Percentiles rank a stretch among this genome's conserved stretches.
Conservation (phyloP, 2,329 filamentous ascomycete species). For the Parascedosporium putredinis region DNA sequence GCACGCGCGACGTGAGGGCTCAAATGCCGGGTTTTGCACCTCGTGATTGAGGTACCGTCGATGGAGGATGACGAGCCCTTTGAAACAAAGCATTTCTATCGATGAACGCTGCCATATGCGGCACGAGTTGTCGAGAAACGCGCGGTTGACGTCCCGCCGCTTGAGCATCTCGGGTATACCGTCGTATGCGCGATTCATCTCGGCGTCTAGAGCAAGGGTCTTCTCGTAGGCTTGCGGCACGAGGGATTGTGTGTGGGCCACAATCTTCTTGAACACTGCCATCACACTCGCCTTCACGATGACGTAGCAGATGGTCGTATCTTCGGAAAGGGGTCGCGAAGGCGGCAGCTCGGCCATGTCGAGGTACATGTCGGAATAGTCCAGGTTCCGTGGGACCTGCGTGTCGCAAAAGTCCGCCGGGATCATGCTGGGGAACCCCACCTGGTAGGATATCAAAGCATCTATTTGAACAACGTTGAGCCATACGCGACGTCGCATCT, state of each 20-base stretch:
- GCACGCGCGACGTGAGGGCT: conserved; percentile 15
- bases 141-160: conserved; percentile 16
- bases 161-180: conserved; percentile 16
- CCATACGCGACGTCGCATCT: conserved; percentile 41
- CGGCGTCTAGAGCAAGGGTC: conserved; percentile 14
- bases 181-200: conserved; percentile 14
- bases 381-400: conserved; percentile 13
- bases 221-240: conserved; percentile 7
- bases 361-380: conserved; percentile 13
- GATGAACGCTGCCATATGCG: conserved; percentile 18
- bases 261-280: conserved; percentile 16
- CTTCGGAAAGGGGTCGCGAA: conserved; percentile 12
- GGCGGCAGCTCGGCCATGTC: conserved; percentile 11
- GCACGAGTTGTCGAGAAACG: conserved; percentile 16
- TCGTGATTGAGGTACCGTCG: conserved; percentile 17
- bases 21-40: conserved; percentile 10
- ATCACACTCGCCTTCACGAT: conserved; percentile 20
- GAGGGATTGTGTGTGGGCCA: conserved; percentile 13
- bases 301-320: conserved; percentile 15
- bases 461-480: conserved; percentile 34
- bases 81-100: conserved; percentile 21
- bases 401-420: conserved; percentile 15
- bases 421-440: conserved; percentile 38
- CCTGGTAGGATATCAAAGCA: conserved; percentile 32
- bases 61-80: conserved; percentile 23